These are phyloP conservation scores for Sphagnurus paluster DNA, from an alignment of 1,284 basidiomycete genomes.

Conservation along the genomic window DNA sequence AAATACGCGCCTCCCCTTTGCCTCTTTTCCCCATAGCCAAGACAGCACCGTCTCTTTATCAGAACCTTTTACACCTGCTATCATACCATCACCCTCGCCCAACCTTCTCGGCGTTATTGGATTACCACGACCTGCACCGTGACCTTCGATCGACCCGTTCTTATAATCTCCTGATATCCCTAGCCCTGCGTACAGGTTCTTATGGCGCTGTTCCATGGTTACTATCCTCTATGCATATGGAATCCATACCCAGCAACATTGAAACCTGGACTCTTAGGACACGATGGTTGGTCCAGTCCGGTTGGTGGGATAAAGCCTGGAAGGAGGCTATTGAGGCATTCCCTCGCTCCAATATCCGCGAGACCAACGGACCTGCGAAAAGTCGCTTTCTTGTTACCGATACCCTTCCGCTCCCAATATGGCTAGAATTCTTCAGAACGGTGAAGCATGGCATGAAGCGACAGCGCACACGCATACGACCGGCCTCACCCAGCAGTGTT, in stretches of 20 bases:
- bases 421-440: slow-evolving; percentile 53
- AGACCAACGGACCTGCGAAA: neutral
- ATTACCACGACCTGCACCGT: slow-evolving; percentile 49
- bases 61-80: slow-evolving; percentile 45
- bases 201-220: slow-evolving; percentile 43
- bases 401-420: slow-evolving; percentile 42
- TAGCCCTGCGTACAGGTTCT: slow-evolving; percentile 44
- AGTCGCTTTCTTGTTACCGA: neutral
- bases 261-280: slow-evolving; percentile 50
- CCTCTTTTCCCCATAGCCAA: slow-evolving; percentile 17
- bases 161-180: slow-evolving; percentile 52
- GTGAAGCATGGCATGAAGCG: slow-evolving; percentile 31
- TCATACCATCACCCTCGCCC: slow-evolving; percentile 29
- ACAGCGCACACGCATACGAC: slow-evolving; percentile 13
- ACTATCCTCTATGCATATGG: slow-evolving; percentile 39
- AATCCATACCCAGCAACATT: slow-evolving; percentile 36
- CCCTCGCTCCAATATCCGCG: neutral
- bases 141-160: slow-evolving; percentile 46
- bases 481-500: slow-evolving; percentile 2
- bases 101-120: slow-evolving; percentile 39
- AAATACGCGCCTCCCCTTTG: neutral
- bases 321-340: slow-evolving; percentile 24
- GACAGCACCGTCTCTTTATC: slow-evolving; percentile 35
- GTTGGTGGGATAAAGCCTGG: slow-evolving; percentile 53
- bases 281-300: slow-evolving; percentile 48